Evolutionary conservation across 345 rosid genomes (phyloP).

Genomic region (Gossypium arboreum): DNA sequence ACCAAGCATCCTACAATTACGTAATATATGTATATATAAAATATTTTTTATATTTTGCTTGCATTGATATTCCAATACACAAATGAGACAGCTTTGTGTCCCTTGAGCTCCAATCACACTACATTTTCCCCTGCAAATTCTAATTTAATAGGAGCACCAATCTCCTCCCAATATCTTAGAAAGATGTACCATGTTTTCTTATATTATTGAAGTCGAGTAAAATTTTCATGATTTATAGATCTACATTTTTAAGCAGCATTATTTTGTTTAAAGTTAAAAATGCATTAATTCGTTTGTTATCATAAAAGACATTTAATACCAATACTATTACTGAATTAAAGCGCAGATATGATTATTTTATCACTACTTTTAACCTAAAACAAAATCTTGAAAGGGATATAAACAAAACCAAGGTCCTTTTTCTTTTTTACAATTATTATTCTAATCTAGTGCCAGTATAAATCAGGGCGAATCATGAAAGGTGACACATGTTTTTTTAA

Average conservation of each 20-base stretch:
- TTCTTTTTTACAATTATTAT: not conserved
- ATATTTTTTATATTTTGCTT: constrained; percentile 14
- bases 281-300: not conserved
- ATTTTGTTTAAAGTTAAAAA: too few relatives aligned
- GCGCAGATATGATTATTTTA: not conserved
- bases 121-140: not conserved
- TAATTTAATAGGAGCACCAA: not conserved
- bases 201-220: not conserved
- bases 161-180: not conserved
- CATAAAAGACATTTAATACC: not conserved
- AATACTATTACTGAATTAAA: not conserved
- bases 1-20: constrained; percentile 23
- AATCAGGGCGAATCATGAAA: not conserved
- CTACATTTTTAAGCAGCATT: not conserved
- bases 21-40: not conserved
- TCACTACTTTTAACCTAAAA: not conserved
- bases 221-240: not conserved
- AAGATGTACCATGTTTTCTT: not conserved
- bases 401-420: not conserved
- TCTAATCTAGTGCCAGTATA: not conserved
- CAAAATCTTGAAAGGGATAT: not conserved
- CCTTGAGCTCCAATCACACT: constrained; percentile 33
- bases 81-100: constrained; percentile 42
- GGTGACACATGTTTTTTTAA: not conserved
- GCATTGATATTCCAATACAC: constrained; percentile 32